These are phyloP conservation scores for Bromus sterilis DNA, from an alignment of 176 grass and related monocot species.

Conservation along the genomic window DNA sequence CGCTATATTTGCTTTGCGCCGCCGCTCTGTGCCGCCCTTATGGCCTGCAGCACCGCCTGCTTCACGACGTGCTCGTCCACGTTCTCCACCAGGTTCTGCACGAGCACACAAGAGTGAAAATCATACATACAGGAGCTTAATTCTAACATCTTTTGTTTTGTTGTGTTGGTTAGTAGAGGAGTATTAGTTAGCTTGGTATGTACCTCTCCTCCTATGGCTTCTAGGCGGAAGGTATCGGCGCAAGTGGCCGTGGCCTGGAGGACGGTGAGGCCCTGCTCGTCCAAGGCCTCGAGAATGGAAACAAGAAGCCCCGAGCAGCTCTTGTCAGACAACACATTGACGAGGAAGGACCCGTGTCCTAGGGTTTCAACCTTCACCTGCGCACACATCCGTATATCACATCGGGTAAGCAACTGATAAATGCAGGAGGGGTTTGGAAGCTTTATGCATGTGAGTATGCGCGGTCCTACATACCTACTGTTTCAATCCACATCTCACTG, in stretches of 20 bases:
- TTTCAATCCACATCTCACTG: not conserved
- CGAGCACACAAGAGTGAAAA: not conserved
- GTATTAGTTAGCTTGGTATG: not conserved
- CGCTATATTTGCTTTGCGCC: too few species aligned
- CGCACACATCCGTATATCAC: not conserved
- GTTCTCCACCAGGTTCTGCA: conserved; percentile 50
- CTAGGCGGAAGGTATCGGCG: conserved; percentile 66
- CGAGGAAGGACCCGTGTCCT: conserved; percentile 64
- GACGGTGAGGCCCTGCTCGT: conserved; percentile 84
- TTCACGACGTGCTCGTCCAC: conserved; percentile 70
- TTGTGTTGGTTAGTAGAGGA: not conserved
- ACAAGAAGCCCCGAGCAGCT: conserved; percentile 83
- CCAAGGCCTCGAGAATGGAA: conserved; percentile 74
- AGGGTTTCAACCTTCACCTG: conserved; percentile 93
- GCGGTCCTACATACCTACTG: not conserved
- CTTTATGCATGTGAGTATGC: not conserved
- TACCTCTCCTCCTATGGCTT: conserved; percentile 76
- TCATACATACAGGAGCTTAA: too few species aligned
- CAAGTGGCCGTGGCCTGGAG: conserved; percentile 81
- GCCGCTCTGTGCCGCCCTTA: too few species aligned
- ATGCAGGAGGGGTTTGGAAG: not conserved
- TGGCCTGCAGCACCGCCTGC: conserved; percentile 71
- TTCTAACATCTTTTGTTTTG: too few species aligned
- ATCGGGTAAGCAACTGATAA: not conserved
- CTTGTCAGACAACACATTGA: conserved; percentile 74